A percentile compares a stretch with the other conserved stretches of the same genome.
Conservation (phyloP, 1,139 yeast genomes). For the Meyerozyma athensensis region DNA sequence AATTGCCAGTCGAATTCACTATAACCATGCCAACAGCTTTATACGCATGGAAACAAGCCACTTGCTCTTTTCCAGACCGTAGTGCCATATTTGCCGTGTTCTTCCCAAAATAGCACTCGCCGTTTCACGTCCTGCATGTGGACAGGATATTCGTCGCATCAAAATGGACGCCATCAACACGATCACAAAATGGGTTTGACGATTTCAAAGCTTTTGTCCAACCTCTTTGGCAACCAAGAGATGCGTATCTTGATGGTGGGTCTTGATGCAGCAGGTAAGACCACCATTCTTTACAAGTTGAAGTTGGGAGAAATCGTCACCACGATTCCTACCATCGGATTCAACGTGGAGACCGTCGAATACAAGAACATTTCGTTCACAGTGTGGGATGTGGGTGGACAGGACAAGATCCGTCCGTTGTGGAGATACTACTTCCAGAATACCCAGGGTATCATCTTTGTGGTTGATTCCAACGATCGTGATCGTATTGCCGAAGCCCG, state of each 20-base stretch:
- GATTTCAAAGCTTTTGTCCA: constrained; percentile 80
- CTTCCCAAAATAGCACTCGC: too few relatives aligned
- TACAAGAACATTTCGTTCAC: constrained; percentile 39
- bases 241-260: constrained; percentile 44
- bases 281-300: constrained; percentile 39
- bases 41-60: too few relatives aligned
- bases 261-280: constrained; percentile 42
- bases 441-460: constrained; percentile 40
- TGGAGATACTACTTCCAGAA: constrained; percentile 43
- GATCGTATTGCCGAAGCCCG: constrained; percentile 42
- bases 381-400: constrained; percentile 45
- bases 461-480: constrained; percentile 40
- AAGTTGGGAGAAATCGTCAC: constrained; percentile 41
- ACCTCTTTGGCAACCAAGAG: constrained; percentile 40
- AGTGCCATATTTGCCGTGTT: too few relatives aligned
- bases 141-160: background rate
- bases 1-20: too few relatives aligned
- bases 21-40: too few relatives aligned
- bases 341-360: constrained; percentile 40
- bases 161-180: background rate
- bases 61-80: too few relatives aligned
- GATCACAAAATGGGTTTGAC: constrained; percentile 66
- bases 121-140: background rate
- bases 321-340: constrained; percentile 40
- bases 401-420: constrained; percentile 39